Percentiles rank a stretch among this genome's conserved stretches.
Evolutionary conservation across 225 moss, liverwort and hornwort genomes (phyloP).

Genomic region (Pseudisothecium myosuroides): DNA sequence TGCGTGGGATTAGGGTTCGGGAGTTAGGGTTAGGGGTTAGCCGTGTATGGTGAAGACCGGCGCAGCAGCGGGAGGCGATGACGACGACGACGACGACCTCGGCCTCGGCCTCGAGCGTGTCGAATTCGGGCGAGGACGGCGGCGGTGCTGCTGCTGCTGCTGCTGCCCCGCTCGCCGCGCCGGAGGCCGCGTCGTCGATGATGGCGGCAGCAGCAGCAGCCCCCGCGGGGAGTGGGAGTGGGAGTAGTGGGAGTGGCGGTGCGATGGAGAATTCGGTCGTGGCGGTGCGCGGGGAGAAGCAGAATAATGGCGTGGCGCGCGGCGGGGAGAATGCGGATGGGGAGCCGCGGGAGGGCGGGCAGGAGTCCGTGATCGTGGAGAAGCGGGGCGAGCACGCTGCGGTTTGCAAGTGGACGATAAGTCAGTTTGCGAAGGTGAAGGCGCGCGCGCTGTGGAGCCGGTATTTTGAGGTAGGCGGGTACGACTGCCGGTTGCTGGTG

Average conservation of each 20-base stretch:
- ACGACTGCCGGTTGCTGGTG: constrained; percentile 93
- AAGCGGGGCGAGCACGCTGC: constrained; percentile 97
- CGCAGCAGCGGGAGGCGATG: not conserved
- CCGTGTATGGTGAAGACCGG: not conserved
- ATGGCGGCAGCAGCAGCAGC: not conserved
- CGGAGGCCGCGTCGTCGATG: constrained; percentile 38
- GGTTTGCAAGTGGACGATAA: constrained; percentile 97
- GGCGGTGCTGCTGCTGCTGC: too few relatives aligned
- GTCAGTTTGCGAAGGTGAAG: constrained; percentile 93
- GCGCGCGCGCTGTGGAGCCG: constrained; percentile 94
- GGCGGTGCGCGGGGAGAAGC: constrained; percentile 73
- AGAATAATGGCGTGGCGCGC: constrained; percentile 67
- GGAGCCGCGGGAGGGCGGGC: constrained; percentile 96
- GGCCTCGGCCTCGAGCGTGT: constrained; percentile 18
- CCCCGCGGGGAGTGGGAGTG: not conserved
- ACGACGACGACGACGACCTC: not conserved
- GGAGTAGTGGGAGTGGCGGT: not conserved
- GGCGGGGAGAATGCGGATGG: constrained; percentile 84
- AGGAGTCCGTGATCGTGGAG: constrained; percentile 95
- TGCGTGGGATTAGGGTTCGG: constrained; percentile 22
- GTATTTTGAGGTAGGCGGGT: constrained; percentile 99
- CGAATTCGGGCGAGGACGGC: constrained; percentile 64
- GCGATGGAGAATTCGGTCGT: constrained; percentile 86
- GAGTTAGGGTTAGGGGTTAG: constrained; percentile 46
- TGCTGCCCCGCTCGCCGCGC: constrained; percentile 25